A percentile compares a stretch with the other conserved stretches of the same genome.
Evolutionary conservation across 1,284 basidiomycete genomes (phyloP).

Genomic region (Schizophyllum commune): DNA sequence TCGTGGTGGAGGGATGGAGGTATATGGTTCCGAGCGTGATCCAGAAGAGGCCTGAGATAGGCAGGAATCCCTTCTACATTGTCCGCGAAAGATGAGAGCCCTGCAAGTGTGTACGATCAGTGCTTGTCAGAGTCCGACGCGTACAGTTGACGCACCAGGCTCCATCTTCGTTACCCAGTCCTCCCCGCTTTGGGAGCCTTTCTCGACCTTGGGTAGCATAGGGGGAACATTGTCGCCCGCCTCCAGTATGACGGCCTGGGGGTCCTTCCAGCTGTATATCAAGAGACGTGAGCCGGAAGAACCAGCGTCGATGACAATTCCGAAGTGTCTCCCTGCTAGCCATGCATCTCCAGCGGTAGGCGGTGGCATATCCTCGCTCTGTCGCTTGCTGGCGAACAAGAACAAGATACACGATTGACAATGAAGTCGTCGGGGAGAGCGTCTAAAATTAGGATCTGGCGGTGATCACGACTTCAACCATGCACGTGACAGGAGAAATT

Average conservation of each 20-base stretch:
- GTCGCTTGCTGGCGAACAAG: too few species aligned
- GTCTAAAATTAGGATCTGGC: not conserved
- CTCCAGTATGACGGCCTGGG: conserved; percentile 43
- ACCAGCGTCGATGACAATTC: conserved; percentile 96
- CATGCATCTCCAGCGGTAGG: conserved; percentile 61
- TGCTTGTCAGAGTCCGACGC: not conserved
- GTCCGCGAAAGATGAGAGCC: conserved; percentile 79
- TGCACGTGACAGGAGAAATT: too few species aligned
- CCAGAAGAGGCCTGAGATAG: conserved; percentile 80
- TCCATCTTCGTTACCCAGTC: conserved; percentile 91
- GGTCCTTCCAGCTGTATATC: conserved; percentile 95
- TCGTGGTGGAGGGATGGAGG: conserved; percentile 77
- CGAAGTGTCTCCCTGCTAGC: conserved; percentile 79
- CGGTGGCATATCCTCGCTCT: conserved; percentile 50
- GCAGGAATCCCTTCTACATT: conserved; percentile 61
- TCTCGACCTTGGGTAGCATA: conserved; percentile 80
- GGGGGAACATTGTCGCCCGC: conserved; percentile 36
- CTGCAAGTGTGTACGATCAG: conserved; percentile 31
- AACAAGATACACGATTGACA: too few species aligned
- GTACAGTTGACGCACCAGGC: conserved; percentile 60
- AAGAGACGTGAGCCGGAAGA: conserved; percentile 94
- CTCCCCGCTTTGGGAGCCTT: conserved; percentile 74
- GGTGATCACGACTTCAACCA: too few species aligned
- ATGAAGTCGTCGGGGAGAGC: not conserved
- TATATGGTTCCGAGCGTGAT: conserved; percentile 77